A percentile compares a stretch with the other conserved stretches of the same genome.
Conservation (phyloP, 495 filamentous ascomycete genomes). For the Hyaloscypha finlandica region DNA sequence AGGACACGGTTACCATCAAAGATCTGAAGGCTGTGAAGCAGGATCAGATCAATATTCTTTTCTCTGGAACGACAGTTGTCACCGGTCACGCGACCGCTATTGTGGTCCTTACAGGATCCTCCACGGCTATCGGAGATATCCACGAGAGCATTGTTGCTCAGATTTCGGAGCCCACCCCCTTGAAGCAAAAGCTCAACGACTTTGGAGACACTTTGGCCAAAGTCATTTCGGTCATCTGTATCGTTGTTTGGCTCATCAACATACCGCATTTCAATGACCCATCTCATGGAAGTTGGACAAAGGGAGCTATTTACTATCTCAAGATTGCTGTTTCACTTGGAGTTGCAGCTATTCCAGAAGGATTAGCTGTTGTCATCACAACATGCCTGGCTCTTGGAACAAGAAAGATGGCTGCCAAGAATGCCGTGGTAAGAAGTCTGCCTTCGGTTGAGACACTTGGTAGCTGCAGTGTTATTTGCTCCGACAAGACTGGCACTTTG, state of each 20-base stretch:
- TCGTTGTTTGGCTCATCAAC: constrained; percentile 98
- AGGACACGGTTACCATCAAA: constrained; percentile 67
- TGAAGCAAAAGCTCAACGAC: constrained; percentile 98
- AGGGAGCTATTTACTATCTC: constrained; percentile 98
- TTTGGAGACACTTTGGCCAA: constrained; percentile 97
- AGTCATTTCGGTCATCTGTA: constrained; percentile 95
- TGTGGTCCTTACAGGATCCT: constrained; percentile 86
- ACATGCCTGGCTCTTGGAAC: constrained; percentile 95
- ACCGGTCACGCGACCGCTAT: constrained; percentile 91
- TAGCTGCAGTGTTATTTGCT: constrained; percentile 99
- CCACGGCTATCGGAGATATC: constrained; percentile 97
- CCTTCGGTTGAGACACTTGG: constrained; percentile 97
- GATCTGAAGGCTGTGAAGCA: constrained; percentile 92
- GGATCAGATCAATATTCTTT: constrained; percentile 96
- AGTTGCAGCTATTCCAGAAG: constrained; percentile 97
- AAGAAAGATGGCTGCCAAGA: constrained; percentile 97
- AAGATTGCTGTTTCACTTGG: constrained; percentile 99
- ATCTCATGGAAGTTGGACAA: constrained; percentile 90
- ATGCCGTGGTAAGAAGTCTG: constrained; percentile 92
- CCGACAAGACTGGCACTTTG: constrained; percentile 98
- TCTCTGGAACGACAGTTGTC: constrained; percentile 97
- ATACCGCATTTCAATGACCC: constrained; percentile 95
- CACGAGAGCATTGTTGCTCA: constrained; percentile 98
- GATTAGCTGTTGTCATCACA: constrained; percentile 95
- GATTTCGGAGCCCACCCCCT: constrained; percentile 93